Evolutionary conservation across 2,329 filamentous ascomycete genomes (phyloP), one percentile per base, ranked within the genome.

Genomic region (Tolypocladium paradoxum): DNA sequence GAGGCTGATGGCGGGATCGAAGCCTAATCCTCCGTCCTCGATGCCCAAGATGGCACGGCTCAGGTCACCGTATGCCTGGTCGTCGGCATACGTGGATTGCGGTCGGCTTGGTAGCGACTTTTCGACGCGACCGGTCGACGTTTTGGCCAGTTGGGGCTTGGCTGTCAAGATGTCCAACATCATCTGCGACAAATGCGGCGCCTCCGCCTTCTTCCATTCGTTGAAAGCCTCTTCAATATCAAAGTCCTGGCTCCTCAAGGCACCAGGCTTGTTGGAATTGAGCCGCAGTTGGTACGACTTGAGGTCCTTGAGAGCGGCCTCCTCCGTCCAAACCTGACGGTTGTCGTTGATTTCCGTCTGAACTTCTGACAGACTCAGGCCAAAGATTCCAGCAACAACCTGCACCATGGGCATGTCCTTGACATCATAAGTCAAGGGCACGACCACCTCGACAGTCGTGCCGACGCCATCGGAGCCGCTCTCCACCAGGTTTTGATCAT

Each of bases 391-490:
- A 50, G 87, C 88, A 29, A 99, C 91, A 36, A 86, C 81, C 66
- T 93, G 86, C 31, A 96, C 93, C 71, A 96, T 80, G 37, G 85
- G 85, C 93, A 99, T 99, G 66, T 99, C 93, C 70, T 93, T 96
- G 65, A 97, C 86, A 68, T 96, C 89, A 68, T 96, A 89, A 64
- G 84, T 93, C 54, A 95, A 74, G 12, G 92, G 90, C 3, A 90
- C 82, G 53, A 88, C 78, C 24, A 92, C 87, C 68, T 96, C 92
- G 57, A 93, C 78, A 9, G 85, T 87, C 22, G 64, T 69, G 33
- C 69, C 70, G 24, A 63, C 62, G 14, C 64, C 64, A 52, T 68
- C 67, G 31, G 65, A 58, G 35, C 66, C 65, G 31, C 59, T 61
- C 20, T 63, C 64, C 29, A 68, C 67, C 50, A 99, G 76, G 65